Evolutionary conservation across 2,329 filamentous ascomycete species (phyloP).

Genomic region (Colletotrichum chrysophilum): DNA sequence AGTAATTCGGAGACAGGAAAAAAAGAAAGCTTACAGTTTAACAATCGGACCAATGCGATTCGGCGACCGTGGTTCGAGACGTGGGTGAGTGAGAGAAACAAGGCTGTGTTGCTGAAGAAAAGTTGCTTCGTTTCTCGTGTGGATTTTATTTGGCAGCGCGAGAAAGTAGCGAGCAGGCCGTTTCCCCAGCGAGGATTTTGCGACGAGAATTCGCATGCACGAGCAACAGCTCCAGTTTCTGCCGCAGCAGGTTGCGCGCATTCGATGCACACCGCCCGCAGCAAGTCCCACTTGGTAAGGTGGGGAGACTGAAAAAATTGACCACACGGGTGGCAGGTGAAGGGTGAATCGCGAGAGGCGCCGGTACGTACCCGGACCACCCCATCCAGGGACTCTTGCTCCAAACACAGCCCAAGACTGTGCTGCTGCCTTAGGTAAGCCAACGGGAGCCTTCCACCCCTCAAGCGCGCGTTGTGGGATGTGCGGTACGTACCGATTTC

Average conservation of each 20-base stretch:
- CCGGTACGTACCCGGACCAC: not conserved
- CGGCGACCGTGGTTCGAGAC: not conserved
- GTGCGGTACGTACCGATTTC: not conserved
- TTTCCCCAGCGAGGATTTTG: slow-evolving; percentile 19
- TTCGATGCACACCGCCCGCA: slow-evolving; percentile 20
- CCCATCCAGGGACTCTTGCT: not conserved
- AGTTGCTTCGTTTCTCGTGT: not conserved
- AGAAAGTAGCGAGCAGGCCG: not conserved
- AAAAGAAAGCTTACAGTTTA: not conserved
- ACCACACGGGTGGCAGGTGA: slow-evolving; percentile 5
- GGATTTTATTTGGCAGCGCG: slow-evolving; percentile 1
- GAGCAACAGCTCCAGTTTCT: slow-evolving; percentile 21
- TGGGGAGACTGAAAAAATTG: slow-evolving; percentile 19
- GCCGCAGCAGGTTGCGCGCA: slow-evolving; percentile 15
- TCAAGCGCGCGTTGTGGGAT: not conserved
- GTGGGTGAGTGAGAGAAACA: not conserved
- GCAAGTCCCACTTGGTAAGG: not conserved
- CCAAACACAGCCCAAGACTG: not conserved
- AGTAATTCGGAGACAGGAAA: slow-evolving; percentile 7
- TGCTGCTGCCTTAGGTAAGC: not conserved
- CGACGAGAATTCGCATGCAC: slow-evolving; percentile 23
- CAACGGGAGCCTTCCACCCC: not conserved
- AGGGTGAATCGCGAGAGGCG: not conserved
- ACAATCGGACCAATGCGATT: not conserved
- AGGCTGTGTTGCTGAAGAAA: not conserved